phyloP scores from a whole-genome alignment of 2,329 filamentous ascomycete genomes.

The Clathrospora elynae region DNA sequence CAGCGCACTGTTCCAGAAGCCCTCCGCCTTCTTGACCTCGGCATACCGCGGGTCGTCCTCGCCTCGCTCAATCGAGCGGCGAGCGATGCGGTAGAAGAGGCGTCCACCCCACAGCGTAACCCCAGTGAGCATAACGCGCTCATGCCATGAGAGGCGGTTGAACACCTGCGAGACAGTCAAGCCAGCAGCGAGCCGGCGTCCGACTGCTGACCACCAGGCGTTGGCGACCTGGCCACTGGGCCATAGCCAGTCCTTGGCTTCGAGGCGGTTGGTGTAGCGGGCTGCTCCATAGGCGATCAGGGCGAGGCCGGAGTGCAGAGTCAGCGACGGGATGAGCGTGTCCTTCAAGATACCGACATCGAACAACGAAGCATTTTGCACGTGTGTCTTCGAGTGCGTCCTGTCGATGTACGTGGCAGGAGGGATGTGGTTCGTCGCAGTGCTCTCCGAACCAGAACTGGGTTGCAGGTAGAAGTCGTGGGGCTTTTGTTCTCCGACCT shows the following conservation, averaged over 20 bases:
- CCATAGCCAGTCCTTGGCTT: conserved; percentile 67
- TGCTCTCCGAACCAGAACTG: conserved; percentile 26
- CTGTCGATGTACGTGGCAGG: conserved; percentile 28
- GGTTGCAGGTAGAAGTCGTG: conserved; percentile 41
- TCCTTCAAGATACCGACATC: conserved; percentile 59
- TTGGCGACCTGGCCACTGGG: conserved; percentile 60
- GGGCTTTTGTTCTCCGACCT: conserved; percentile 39
- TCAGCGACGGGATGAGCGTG: conserved; percentile 60
- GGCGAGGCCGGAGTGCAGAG: conserved; percentile 59
- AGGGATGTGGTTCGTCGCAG: conserved; percentile 6
- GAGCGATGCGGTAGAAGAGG: conserved; percentile 61
- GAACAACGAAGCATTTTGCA: conserved; percentile 40
- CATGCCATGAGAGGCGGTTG: conserved; percentile 57
- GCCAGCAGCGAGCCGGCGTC: conserved; percentile 56
- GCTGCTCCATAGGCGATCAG: conserved; percentile 59
- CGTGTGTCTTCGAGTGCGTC: conserved; percentile 42
- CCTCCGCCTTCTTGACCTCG: conserved; percentile 55
- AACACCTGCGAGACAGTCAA: conserved; percentile 56
- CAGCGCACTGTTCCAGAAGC: conserved; percentile 64
- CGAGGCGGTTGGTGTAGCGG: conserved; percentile 59
- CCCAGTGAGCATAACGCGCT: conserved; percentile 61
- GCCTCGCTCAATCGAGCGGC: conserved; percentile 56
- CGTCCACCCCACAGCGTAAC: conserved; percentile 64
- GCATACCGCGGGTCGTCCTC: conserved; percentile 63
- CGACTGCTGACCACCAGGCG: conserved; percentile 65